These are phyloP conservation scores for Naematelia aurantialba DNA, from an alignment of 768 basidiomycete genomes.

Conservation along the genomic window DNA sequence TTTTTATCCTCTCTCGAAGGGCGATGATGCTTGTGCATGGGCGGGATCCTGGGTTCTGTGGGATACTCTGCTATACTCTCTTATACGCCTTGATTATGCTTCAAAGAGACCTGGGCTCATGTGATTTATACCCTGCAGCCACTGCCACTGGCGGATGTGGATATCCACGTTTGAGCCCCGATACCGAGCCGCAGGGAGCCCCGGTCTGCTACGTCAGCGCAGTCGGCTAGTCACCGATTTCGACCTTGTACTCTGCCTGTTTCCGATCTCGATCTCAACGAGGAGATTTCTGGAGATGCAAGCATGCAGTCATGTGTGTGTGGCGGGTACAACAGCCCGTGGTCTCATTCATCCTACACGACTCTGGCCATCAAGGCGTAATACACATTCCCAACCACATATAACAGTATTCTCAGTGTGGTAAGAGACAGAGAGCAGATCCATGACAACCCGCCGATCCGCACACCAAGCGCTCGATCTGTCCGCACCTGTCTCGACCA, in stretches of 20 bases:
- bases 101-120: no score
- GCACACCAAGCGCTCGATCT: not conserved
- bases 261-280: no score
- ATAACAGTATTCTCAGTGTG: not conserved
- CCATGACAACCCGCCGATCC: not conserved
- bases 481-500: not conserved
- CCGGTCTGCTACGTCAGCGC: not conserved
- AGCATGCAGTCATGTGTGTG: no score
- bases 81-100: not conserved
- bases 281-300: no score
- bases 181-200: not conserved
- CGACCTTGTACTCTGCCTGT: no score
- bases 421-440: not conserved
- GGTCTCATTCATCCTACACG: no score
- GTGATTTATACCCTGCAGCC: not conserved
- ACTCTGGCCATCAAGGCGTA: no score
- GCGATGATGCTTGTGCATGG: constrained; percentile 19
- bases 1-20: constrained; percentile 39
- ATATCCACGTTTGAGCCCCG: not conserved
- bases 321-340: no score
- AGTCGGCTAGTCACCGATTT: no score
- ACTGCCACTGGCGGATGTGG: not conserved
- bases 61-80: no score
- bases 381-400: no score
- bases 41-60: not conserved